These are phyloP conservation scores for Skeletonema tropicum DNA, from an alignment of 108 stramenopile genomes.

Conservation along the genomic window DNA sequence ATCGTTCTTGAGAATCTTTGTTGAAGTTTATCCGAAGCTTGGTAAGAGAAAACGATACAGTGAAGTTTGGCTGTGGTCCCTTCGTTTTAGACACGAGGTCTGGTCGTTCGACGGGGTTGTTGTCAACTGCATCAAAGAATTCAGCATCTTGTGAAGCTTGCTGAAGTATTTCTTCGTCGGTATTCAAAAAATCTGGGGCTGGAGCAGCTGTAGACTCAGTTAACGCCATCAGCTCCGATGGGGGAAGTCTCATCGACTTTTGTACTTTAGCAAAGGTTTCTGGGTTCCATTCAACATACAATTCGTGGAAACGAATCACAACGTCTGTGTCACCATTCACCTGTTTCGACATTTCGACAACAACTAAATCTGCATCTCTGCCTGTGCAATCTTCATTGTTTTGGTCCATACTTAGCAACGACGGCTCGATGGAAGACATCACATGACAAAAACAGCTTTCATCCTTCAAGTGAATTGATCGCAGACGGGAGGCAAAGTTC, in stretches of 20 bases:
- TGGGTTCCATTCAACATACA: constrained; percentile 85
- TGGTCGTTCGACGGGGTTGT: constrained; percentile 15
- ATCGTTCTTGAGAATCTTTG: constrained; percentile 68
- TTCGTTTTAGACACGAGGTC: background rate
- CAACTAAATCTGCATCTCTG: constrained; percentile 17
- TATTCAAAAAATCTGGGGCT: background rate
- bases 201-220: background rate
- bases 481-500: constrained; percentile 53
- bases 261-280: constrained; percentile 75
- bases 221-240: background rate
- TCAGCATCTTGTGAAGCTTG: constrained; percentile 23
- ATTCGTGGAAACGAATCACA: constrained; percentile 60
- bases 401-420: constrained; percentile 2
- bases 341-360: constrained; percentile 39
- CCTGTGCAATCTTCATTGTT: background rate
- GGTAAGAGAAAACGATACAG: constrained; percentile 53
- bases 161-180: constrained; percentile 4
- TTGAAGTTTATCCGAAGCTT: constrained; percentile 72
- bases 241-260: constrained; percentile 42
- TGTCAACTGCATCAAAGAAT: constrained; percentile 73
- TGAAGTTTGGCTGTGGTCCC: background rate
- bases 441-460: constrained; percentile 53
- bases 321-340: constrained; percentile 14
- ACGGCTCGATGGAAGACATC: constrained; percentile 59
- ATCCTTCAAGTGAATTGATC: constrained; percentile 58